These are phyloP conservation scores for Pseudogymnoascus destructans DNA, from an alignment of 2,329 filamentous ascomycete genomes.

Conservation along the genomic window DNA sequence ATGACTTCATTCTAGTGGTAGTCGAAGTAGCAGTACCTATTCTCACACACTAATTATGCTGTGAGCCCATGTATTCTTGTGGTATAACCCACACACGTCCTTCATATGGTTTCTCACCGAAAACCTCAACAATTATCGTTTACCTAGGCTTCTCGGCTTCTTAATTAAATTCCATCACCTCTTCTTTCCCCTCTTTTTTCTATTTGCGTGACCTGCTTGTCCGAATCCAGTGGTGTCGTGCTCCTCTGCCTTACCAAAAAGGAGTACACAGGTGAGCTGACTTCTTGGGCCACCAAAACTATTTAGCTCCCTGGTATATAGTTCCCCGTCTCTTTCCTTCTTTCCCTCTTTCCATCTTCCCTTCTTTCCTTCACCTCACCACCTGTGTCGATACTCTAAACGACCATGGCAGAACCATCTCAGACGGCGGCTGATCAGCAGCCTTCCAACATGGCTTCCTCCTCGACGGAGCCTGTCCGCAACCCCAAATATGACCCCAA, in stretches of 20 bases:
- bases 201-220: not conserved
- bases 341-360: too few species aligned
- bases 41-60: not conserved
- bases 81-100: not conserved
- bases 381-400: not conserved
- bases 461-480: slow-evolving; percentile 19
- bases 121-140: slow-evolving; percentile 7
- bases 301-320: slow-evolving; percentile 8
- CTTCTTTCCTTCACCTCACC: not conserved
- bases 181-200: not conserved
- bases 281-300: not conserved
- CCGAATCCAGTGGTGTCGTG: not conserved
- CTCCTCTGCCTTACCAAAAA: not conserved
- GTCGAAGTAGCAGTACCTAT: not conserved
- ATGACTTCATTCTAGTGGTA: not conserved
- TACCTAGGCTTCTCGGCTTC: not conserved
- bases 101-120: not conserved
- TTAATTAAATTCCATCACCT: not conserved
- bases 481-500: slow-evolving; percentile 37
- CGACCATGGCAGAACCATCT: slow-evolving; percentile 11
- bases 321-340: slow-evolving; percentile 1
- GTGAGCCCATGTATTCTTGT: not conserved
- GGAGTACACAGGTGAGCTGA: too few species aligned
- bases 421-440: slow-evolving; percentile 13
- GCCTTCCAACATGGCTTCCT: slow-evolving; percentile 21